These are phyloP conservation scores for Cyclotella kingstonii DNA, from an alignment of 108 stramenopile genomes.

Conservation along the genomic window DNA sequence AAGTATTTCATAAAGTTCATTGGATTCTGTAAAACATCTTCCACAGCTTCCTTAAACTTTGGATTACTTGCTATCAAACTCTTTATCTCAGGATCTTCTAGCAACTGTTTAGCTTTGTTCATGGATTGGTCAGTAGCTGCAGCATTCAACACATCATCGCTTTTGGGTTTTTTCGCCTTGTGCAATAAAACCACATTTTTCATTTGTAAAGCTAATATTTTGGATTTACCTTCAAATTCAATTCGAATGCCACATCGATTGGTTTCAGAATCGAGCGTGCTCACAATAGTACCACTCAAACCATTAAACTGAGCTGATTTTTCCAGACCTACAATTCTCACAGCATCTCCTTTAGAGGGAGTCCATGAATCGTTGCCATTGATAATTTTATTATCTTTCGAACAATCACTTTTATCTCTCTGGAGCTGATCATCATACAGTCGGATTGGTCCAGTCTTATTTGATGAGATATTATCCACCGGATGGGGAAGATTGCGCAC, in stretches of 20 bases:
- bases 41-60: constrained; percentile 40
- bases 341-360: constrained; percentile 28
- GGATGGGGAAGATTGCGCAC: constrained; percentile 22
- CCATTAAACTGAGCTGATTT: constrained; percentile 45
- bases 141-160: background rate
- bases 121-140: constrained; percentile 5
- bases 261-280: constrained; percentile 34
- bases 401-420: background rate
- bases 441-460: constrained; percentile 11
- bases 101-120: constrained; percentile 28
- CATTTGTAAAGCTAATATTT: constrained; percentile 32
- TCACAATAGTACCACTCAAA: constrained; percentile 26
- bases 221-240: constrained; percentile 31
- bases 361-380: constrained; percentile 15
- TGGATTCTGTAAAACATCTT: constrained; percentile 40
- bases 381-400: background rate
- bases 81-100: constrained; percentile 42
- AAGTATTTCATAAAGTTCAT: constrained; percentile 46
- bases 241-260: constrained; percentile 33
- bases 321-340: constrained; percentile 19
- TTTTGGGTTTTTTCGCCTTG: constrained; percentile 34
- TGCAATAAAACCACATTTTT: constrained; percentile 32
- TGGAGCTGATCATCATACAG: constrained; percentile 31
- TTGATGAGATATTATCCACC: background rate
- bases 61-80: constrained; percentile 37